These are phyloP conservation scores for Mycena sanguinolenta DNA, from an alignment of 768 basidiomycete species.

Conservation along the genomic window DNA sequence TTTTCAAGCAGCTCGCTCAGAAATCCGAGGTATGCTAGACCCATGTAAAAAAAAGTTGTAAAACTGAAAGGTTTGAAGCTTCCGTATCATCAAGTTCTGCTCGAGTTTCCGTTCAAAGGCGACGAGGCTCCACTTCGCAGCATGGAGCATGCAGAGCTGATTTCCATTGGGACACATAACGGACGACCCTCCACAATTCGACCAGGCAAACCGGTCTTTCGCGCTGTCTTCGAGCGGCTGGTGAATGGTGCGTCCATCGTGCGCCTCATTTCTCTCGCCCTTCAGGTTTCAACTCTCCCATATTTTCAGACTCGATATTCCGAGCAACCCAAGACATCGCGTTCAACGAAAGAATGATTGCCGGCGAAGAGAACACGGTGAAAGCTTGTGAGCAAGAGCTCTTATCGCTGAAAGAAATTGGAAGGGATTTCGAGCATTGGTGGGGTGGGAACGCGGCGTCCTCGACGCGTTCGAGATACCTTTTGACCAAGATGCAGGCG, in stretches of 20 bases:
- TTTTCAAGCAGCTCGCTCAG: conserved; percentile 80
- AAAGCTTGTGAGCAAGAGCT: conserved; percentile 84
- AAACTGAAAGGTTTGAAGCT: conserved; percentile 58
- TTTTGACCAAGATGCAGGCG: conserved; percentile 81
- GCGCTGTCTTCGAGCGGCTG: conserved; percentile 86
- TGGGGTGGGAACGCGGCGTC: conserved; percentile 64
- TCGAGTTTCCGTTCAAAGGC: conserved; percentile 93
- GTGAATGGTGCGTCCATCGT: conserved; percentile 70
- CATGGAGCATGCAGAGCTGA: conserved; percentile 92
- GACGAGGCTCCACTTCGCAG: conserved; percentile 83
- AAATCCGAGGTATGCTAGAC: conserved; percentile 64
- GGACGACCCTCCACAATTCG: conserved; percentile 84
- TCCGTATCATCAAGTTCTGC: conserved; percentile 84
- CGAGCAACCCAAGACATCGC: conserved; percentile 85
- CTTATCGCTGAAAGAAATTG: conserved; percentile 74
- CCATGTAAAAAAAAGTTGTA: neutral
- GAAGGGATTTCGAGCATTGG: conserved; percentile 59
- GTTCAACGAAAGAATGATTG: conserved; percentile 78
- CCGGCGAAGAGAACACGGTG: conserved; percentile 72
- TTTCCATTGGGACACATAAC: conserved; percentile 82
- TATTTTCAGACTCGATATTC: conserved; percentile 76
- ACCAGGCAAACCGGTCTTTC: conserved; percentile 93
- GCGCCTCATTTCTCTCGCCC: neutral
- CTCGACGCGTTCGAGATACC: conserved; percentile 70
- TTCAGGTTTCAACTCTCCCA: conserved; percentile 22